Evolutionary conservation across 345 rosid species (phyloP), one percentile per base, ranked within the genome.

Genomic region (Microthlaspi erraticum): DNA sequence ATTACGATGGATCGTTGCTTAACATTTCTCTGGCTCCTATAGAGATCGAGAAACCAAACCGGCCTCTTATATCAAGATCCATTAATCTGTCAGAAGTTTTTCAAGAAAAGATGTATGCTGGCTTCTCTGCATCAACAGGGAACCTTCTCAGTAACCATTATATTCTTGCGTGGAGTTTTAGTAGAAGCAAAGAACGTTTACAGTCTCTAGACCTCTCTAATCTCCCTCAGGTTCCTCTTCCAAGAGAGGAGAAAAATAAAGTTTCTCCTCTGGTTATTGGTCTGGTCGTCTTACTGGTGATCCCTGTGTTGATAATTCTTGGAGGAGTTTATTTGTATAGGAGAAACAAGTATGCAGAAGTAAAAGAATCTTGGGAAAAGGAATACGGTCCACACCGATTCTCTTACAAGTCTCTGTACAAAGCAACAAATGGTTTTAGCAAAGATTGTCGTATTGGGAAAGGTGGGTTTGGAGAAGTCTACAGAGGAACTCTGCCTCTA

Each of bases 101-200:
- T 66, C 23, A 57, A 53, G 68, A 78, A 1, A 34, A 46, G 3
- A 61, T 83, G 85, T 82, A 39, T 52, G 78, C 85, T 10, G 96
- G 93, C 9, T 82, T 87, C 78, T 83, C 88, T n/a, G 78, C 88
- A 19, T 7, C 93, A 7, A 82, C 87, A 1, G 83, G 87, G 0
- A 17, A 64, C 0, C 0, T 60, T 6, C 1, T 16, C 7, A 72
- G 81, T 26, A 41, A 72, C 37, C 88, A 87, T 0, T 85, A 81
- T 39, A 68, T 87, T 19, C 78, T 85, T 3, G 87, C 92, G 11
- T 89, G 96, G 89, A 89, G 89, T 75, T 89, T 81, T 71, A 78
- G 56, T 19, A 71, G n/a, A 55, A 81, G 77, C 44, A 54, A 26
- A 72, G 59, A 36, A 1, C 2, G 1, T 2, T 77, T 87, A 17